Conservation (phyloP, 495 filamentous ascomycete genomes). For the Mytilinidion resinicola region DNA sequence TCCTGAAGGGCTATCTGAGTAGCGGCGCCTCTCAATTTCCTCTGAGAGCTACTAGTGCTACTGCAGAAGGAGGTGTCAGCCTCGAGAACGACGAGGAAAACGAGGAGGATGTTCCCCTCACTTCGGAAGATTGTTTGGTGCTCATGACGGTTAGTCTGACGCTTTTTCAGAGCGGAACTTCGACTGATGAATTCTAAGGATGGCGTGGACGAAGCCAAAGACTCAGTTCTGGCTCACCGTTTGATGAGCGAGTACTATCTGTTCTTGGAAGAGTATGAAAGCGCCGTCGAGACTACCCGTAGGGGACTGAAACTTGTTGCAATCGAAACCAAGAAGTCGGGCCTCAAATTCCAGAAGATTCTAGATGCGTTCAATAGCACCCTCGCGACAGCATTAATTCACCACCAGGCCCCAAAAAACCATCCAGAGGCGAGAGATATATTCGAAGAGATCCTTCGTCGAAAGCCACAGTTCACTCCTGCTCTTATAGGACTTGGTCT, state of each 20-base stretch:
- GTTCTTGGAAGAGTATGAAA: constrained; percentile 79
- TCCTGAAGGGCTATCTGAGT: constrained; percentile 70
- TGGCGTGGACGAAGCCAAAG: constrained; percentile 60
- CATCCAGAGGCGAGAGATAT: constrained; percentile 78
- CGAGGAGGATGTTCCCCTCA: constrained; percentile 40
- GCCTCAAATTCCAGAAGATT: constrained; percentile 58
- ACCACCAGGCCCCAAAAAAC: constrained; percentile 81
- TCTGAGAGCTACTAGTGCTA: constrained; percentile 30
- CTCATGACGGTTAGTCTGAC: constrained; percentile 52
- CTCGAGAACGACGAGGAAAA: constrained; percentile 30
- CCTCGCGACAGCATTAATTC: constrained; percentile 75
- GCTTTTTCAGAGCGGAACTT: not conserved
- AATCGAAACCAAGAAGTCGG: constrained; percentile 57
- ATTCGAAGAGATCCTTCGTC: constrained; percentile 70
- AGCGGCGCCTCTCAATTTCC: constrained; percentile 83
- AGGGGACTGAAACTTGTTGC: constrained; percentile 57
- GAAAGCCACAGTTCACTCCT: constrained; percentile 63
- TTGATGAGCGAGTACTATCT: constrained; percentile 81
- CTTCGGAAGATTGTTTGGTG: constrained; percentile 64
- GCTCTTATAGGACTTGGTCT: constrained; percentile 86
- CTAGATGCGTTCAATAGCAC: constrained; percentile 66
- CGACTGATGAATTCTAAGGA: constrained; percentile 39
- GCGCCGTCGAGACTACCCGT: constrained; percentile 67
- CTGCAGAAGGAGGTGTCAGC: constrained; percentile 28
- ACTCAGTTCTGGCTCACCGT: constrained; percentile 76